phyloP scores from a whole-genome alignment of 805 yeast species.

The Isabelozyma pseudorhagii region DNA sequence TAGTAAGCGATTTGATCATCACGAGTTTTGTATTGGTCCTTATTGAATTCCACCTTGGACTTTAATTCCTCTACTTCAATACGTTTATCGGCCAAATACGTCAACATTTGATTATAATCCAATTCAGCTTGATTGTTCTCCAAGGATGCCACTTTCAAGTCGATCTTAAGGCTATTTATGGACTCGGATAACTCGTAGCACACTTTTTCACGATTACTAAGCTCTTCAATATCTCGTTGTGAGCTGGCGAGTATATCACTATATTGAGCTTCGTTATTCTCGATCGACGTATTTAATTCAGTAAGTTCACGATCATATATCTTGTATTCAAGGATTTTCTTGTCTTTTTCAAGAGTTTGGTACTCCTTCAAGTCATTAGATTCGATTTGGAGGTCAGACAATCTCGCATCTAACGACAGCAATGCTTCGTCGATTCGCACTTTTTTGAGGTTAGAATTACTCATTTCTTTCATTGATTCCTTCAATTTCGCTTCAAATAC shows the following conservation, averaged over 20 bases:
- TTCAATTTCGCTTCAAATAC: slow-evolving; percentile 79
- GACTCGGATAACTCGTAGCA: slow-evolving; percentile 44
- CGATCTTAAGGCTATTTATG: slow-evolving; percentile 45
- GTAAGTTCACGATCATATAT: slow-evolving; percentile 73
- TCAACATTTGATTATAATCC: slow-evolving; percentile 48
- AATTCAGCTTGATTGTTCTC: slow-evolving; percentile 55
- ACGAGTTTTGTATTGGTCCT: slow-evolving; percentile 24
- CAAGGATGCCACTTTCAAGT: slow-evolving; percentile 48
- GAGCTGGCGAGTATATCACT: slow-evolving; percentile 49
- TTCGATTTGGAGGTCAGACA: slow-evolving; percentile 78
- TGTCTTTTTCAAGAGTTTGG: slow-evolving; percentile 63
- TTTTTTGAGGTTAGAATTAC: slow-evolving; percentile 63
- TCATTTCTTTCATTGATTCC: slow-evolving; percentile 80
- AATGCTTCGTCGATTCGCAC: slow-evolving; percentile 74
- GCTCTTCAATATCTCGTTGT: slow-evolving; percentile 48
- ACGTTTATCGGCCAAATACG: slow-evolving; percentile 47
- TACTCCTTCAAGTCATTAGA: slow-evolving; percentile 68
- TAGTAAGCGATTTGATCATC: slow-evolving; percentile 16
- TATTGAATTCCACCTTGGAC: slow-evolving; percentile 25
- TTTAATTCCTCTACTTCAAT: slow-evolving; percentile 45
- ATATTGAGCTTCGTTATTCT: slow-evolving; percentile 57
- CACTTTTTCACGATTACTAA: slow-evolving; percentile 58
- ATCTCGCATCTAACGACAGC: slow-evolving; percentile 62
- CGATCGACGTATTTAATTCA: slow-evolving; percentile 59
- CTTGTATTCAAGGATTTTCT: slow-evolving; percentile 71